These are phyloP conservation scores for Aphanomyces cochlioides DNA, from an alignment of 352 stramenopile genomes.

Conservation along the genomic window DNA sequence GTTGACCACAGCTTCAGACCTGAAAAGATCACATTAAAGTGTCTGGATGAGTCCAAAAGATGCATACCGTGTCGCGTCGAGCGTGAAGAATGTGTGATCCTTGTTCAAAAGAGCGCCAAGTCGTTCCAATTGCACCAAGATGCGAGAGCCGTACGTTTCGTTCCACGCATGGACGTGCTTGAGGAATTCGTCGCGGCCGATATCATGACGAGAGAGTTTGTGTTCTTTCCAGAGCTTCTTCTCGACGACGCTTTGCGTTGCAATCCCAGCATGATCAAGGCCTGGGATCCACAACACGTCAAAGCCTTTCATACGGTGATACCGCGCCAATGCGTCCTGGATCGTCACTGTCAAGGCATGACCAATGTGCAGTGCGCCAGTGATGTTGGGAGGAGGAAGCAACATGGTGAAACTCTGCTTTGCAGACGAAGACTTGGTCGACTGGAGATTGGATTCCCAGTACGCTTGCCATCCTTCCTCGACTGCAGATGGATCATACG, in stretches of 20 bases:
- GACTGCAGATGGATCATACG: conserved; percentile 96
- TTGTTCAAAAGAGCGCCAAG: conserved; percentile 96
- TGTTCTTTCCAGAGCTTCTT: conserved; percentile 96
- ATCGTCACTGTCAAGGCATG: conserved; percentile 97
- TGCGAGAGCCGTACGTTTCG: conserved; percentile 94
- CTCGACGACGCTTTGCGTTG: conserved; percentile 98
- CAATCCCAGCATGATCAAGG: conserved; percentile 99
- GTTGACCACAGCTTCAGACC: conserved; percentile 93
- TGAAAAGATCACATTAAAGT: not conserved
- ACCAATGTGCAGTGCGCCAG: conserved; percentile 95
- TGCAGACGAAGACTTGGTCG: not conserved
- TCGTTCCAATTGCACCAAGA: conserved; percentile 93
- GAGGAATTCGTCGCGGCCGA: conserved; percentile 96
- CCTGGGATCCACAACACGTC: conserved; percentile 96
- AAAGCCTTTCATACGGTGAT: conserved; percentile 98
- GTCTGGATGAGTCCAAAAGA: conserved; percentile 51
- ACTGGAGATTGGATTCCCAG: conserved; percentile 84
- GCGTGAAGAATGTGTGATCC: conserved; percentile 96
- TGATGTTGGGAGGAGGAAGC: conserved; percentile 97
- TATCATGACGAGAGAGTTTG: conserved; percentile 87
- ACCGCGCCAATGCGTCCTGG: conserved; percentile 95
- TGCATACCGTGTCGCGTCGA: conserved; percentile 93
- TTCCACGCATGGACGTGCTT: conserved; percentile 98
- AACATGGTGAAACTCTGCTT: conserved; percentile 65
- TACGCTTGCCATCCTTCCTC: conserved; percentile 98